Evolutionary conservation across 2,329 filamentous ascomycete genomes (phyloP).

Genomic region (Pleomassaria siparia): DNA sequence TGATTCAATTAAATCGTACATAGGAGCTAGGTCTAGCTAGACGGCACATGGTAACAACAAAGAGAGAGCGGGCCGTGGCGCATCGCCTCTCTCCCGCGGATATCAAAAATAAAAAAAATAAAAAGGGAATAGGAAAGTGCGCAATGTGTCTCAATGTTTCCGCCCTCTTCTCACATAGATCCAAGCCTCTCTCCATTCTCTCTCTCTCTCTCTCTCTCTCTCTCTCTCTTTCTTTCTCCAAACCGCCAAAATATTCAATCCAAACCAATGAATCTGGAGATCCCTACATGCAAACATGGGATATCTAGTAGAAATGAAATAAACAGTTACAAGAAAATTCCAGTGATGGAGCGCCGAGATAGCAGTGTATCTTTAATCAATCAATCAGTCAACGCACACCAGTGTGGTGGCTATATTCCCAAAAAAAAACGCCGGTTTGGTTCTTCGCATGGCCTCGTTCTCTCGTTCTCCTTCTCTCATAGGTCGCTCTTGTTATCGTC

Average conservation of each 20-base stretch:
- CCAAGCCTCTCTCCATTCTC: constrained; percentile 1
- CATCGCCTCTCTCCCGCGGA: neutral
- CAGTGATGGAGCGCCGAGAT: constrained; percentile 2
- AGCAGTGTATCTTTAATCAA: neutral
- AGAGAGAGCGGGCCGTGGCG: neutral
- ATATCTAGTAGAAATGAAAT: constrained; percentile 11
- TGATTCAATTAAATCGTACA: constrained; percentile 5
- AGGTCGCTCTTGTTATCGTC: constrained; percentile 36
- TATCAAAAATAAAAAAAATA: constrained; percentile 1
- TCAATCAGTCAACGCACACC: neutral
- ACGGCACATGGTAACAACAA: neutral
- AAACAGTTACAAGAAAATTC: constrained; percentile 13
- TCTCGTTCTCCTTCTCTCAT: constrained; percentile 4
- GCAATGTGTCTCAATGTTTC: too few species aligned
- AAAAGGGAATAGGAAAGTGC: too few species aligned
- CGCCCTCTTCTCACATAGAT: neutral
- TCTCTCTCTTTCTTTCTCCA: neutral
- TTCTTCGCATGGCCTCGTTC: neutral
- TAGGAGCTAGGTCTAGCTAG: constrained; percentile 1
- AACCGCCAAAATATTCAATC: neutral
- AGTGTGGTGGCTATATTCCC: constrained; percentile 8
- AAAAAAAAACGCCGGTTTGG: constrained; percentile 2
- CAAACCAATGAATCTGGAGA: constrained; percentile 1
- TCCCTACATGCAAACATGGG: neutral
- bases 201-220: too few species aligned